These are phyloP conservation scores for Wickerhamiella azyma DNA, from an alignment of 805 yeast genomes.

Conservation along the genomic window DNA sequence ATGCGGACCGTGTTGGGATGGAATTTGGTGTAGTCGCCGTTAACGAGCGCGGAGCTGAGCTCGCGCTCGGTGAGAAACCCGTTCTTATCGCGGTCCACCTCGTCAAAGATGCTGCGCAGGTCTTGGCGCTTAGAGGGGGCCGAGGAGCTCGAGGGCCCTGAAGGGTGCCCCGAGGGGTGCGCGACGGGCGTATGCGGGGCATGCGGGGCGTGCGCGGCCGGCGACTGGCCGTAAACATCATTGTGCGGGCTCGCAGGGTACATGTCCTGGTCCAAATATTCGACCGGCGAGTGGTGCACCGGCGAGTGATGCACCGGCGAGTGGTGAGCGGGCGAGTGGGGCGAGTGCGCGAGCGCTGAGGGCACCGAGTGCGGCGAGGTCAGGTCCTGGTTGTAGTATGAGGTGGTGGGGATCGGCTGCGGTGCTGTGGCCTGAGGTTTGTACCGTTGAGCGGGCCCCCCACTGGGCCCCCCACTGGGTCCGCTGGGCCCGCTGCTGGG, in stretches of 20 bases:
- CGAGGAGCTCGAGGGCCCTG: not conserved
- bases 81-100: conserved; percentile 39
- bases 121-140: conserved; percentile 9
- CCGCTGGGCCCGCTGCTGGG: conserved; percentile 2
- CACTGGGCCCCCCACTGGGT: conserved; percentile 7
- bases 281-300: not conserved
- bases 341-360: not conserved
- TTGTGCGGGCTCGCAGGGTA: not conserved
- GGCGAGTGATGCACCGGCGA: not conserved
- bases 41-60: conserved; percentile 42
- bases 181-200: not conserved
- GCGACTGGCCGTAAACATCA: not conserved
- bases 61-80: conserved; percentile 46
- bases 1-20: conserved; percentile 44
- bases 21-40: conserved; percentile 51
- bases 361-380: not conserved
- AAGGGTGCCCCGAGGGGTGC: not conserved
- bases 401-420: not conserved
- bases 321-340: not conserved
- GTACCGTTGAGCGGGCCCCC: not conserved
- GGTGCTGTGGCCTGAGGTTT: not conserved
- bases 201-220: not conserved
- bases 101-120: conserved; percentile 39
- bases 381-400: not conserved
- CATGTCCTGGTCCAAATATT: not conserved